Evolutionary conservation across 148 eudicot genomes (phyloP), one percentile per base, ranked within the genome.

Genomic region (Rhododendron williamsianum): DNA sequence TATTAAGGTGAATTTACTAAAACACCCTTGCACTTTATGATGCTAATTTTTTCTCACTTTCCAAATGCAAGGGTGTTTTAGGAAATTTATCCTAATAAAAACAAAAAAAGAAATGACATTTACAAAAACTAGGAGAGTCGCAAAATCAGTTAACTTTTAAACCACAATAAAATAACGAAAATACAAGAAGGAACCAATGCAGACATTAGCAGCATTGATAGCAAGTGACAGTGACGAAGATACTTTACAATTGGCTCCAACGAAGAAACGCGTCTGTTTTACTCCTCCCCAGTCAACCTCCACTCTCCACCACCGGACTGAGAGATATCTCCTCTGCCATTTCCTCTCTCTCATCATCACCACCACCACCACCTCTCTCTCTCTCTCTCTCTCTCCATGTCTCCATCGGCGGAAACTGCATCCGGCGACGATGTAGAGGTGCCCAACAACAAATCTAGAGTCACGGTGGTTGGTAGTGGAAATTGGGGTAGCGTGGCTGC

Each of bases 401-500:
- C 90, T 38, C 89, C 91, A 3, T 33, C 69, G 46, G 4, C 16
- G n/a, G 83, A 65, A 43, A 71, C 71, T 51, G 46, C 73, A 81
- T 86, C 76, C 19, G 81, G 41, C 1, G 45, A 81, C 83, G 4
- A 43, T 79, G 45, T 4, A 15, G 83, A 84, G 82, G 67, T 56
- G 54, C 54, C 76, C 76, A 13, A n/a, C 9, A 91, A 90, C 9
- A 91, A 90, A 85, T 88, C 88, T 6, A 91, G 89, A 84, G 96
- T 93, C 83, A 88, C 99, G 0, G 92, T 97, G 7, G 88, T 97
- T 72, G 99, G 99, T 15, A 94, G 99, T 86, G 99, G 99, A 41
- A 97, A 95, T 90, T 97, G 99, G 99, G 99, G 99, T 0, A 91
- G 98, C 84, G 99, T 97, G 69, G 98, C 98, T 23, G 95, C 98